Evolutionary conservation across 371 early-diverging fungal genomes (phyloP).

Genomic region (Vavraia culicis): DNA sequence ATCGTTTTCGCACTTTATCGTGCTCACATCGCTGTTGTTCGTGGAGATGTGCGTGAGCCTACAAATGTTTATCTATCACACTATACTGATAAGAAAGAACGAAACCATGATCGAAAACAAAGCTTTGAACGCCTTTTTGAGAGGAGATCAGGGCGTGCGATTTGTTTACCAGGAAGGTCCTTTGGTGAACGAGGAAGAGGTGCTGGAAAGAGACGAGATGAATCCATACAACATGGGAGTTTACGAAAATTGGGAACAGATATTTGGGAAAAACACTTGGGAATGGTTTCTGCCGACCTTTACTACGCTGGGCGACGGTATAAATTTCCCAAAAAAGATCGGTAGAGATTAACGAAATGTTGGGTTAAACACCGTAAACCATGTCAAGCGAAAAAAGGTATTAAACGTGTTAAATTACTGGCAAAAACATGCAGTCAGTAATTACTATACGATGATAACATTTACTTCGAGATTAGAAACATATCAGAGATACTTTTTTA

Average conservation of each 20-base stretch:
- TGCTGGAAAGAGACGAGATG: slow-evolving; percentile 47
- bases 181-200: slow-evolving; percentile 49
- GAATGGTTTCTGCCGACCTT: slow-evolving; percentile 46
- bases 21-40: too few relatives aligned
- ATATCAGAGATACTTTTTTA: too few relatives aligned
- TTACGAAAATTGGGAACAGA: slow-evolving; percentile 51
- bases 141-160: slow-evolving; percentile 17
- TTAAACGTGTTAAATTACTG: too few relatives aligned
- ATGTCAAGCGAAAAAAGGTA: too few relatives aligned
- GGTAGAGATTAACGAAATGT: too few relatives aligned
- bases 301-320: slow-evolving; percentile 40
- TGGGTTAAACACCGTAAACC: too few relatives aligned
- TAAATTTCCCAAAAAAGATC: slow-evolving; percentile 10
- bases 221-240: slow-evolving; percentile 74
- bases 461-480: too few relatives aligned
- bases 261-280: slow-evolving; percentile 50
- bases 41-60: too few relatives aligned
- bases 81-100: slow-evolving; percentile 57
- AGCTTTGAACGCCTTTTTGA: slow-evolving; percentile 27
- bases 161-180: slow-evolving; percentile 52
- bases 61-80: slow-evolving; percentile 51
- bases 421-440: too few relatives aligned
- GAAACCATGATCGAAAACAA: slow-evolving; percentile 71
- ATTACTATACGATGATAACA: too few relatives aligned
- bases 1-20: too few relatives aligned